phyloP scores from a whole-genome alignment of 768 basidiomycete genomes.

The Pisolithus microcarpus region DNA sequence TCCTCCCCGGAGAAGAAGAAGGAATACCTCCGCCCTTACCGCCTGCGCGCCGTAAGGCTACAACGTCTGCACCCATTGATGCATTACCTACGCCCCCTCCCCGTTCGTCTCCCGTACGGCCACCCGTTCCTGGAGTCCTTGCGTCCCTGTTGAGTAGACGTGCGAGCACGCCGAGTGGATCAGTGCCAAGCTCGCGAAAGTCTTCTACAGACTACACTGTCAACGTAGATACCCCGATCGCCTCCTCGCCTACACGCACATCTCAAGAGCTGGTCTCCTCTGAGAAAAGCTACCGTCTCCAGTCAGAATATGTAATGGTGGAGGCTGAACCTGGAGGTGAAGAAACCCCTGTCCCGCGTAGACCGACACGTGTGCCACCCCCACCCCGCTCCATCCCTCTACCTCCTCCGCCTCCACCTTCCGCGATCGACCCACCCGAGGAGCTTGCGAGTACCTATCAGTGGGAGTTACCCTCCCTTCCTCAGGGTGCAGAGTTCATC shows the following conservation, averaged over 20 bases:
- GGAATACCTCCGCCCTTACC: slow-evolving; percentile 45
- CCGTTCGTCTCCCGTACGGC: slow-evolving; percentile 29
- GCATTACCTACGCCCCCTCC: slow-evolving; percentile 45
- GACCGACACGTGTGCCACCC: slow-evolving; percentile 20
- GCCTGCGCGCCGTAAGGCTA: slow-evolving; percentile 38
- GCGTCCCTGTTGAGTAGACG: slow-evolving; percentile 28
- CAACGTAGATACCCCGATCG: slow-evolving; percentile 5
- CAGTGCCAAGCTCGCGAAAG: slow-evolving; percentile 31
- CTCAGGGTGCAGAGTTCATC: slow-evolving; percentile 47
- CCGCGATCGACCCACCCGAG: slow-evolving; percentile 25
- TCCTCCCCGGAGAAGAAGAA: slow-evolving; percentile 27
- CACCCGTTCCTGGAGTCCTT: slow-evolving; percentile 31
- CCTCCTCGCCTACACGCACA: not conserved
- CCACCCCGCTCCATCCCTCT: slow-evolving; percentile 17
- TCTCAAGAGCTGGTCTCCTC: slow-evolving; percentile 1
- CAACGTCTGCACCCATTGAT: slow-evolving; percentile 20
- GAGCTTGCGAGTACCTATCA: slow-evolving; percentile 38
- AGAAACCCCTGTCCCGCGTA: slow-evolving; percentile 27
- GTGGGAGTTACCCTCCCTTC: slow-evolving; percentile 63
- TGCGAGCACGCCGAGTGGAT: slow-evolving; percentile 28
- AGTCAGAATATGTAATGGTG: slow-evolving; percentile 58
- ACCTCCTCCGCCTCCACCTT: slow-evolving; percentile 36
- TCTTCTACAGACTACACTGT: slow-evolving; percentile 28
- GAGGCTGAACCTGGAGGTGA: slow-evolving; percentile 42
- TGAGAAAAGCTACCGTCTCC: slow-evolving; percentile 13